Evolutionary conservation across 441 rosid genomes (phyloP).

Genomic region (Lagerstroemia fauriei): DNA sequence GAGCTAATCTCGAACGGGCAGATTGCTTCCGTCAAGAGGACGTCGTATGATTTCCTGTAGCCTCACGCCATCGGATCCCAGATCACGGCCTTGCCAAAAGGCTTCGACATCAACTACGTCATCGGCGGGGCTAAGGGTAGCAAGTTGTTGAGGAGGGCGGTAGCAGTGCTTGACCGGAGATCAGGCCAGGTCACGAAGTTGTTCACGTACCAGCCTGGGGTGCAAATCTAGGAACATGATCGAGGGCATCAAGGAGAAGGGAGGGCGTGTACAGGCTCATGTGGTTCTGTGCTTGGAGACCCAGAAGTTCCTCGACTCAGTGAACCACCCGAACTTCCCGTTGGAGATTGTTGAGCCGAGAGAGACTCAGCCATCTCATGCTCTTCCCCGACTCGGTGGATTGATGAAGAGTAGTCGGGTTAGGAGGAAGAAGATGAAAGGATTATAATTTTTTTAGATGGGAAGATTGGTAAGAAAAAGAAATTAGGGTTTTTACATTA

Average conservation of each 20-base stretch:
- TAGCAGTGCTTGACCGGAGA: slow-evolving; percentile 53
- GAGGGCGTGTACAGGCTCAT: slow-evolving; percentile 57
- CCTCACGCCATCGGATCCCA: slow-evolving; percentile 48
- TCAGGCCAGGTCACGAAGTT: slow-evolving; percentile 72
- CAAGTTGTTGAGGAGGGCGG: slow-evolving; percentile 45
- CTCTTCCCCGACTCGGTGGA: no score
- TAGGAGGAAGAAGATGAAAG: no score
- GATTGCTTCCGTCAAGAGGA: slow-evolving; percentile 57
- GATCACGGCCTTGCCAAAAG: slow-evolving; percentile 50
- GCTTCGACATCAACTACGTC: slow-evolving; percentile 78
- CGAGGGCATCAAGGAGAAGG: slow-evolving; percentile 57
- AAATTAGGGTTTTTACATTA: no score
- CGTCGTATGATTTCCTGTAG: slow-evolving; percentile 74
- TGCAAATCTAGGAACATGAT: slow-evolving; percentile 71
- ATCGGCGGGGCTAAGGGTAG: slow-evolving; percentile 42
- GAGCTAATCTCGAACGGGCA: slow-evolving; percentile 72
- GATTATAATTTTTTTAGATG: no score
- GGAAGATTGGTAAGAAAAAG: no score
- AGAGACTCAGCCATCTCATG: slow-evolving; percentile 53
- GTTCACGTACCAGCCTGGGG: slow-evolving; percentile 62
- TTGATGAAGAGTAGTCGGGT: no score
- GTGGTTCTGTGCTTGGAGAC: slow-evolving; percentile 78
- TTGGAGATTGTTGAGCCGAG: slow-evolving; percentile 55
- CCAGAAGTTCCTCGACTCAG: slow-evolving; percentile 70
- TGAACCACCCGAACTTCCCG: slow-evolving; percentile 71